A percentile compares a stretch with the other conserved stretches of the same genome.
Evolutionary conservation across 2,329 filamentous ascomycete genomes (phyloP).

Genomic region (Ophiostoma tasmaniense): DNA sequence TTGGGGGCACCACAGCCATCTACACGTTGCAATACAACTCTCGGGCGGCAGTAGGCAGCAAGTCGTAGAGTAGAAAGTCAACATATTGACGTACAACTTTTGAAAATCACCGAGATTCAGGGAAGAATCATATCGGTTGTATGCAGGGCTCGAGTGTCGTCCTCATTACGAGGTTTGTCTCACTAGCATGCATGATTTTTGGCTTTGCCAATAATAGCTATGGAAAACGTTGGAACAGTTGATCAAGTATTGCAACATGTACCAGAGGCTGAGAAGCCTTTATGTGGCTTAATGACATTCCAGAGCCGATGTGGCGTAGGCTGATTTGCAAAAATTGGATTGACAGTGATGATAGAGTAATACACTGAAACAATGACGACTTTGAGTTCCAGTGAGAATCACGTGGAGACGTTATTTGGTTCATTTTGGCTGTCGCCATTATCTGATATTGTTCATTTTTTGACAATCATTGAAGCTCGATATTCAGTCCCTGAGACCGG

Average conservation of each 20-base stretch:
- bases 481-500: neutral
- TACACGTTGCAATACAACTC: neutral
- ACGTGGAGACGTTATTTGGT: neutral
- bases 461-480: neutral
- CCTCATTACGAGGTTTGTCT: neutral
- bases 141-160: neutral
- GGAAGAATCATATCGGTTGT: neutral
- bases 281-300: neutral
- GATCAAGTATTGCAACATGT: neutral
- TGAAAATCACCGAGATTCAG: neutral
- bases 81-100: neutral
- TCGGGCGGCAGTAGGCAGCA: neutral
- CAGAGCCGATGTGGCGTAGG: neutral
- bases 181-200: neutral
- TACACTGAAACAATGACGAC: neutral
- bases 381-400: neutral
- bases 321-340: neutral
- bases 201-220: neutral
- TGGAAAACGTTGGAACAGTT: neutral
- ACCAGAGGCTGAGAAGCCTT: neutral
- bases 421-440: neutral
- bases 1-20: neutral
- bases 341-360: neutral
- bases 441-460: too few relatives aligned
- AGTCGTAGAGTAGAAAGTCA: neutral